Conservation (phyloP, 2,329 filamentous ascomycete genomes). For the Didymellaceae sp. region DNA sequence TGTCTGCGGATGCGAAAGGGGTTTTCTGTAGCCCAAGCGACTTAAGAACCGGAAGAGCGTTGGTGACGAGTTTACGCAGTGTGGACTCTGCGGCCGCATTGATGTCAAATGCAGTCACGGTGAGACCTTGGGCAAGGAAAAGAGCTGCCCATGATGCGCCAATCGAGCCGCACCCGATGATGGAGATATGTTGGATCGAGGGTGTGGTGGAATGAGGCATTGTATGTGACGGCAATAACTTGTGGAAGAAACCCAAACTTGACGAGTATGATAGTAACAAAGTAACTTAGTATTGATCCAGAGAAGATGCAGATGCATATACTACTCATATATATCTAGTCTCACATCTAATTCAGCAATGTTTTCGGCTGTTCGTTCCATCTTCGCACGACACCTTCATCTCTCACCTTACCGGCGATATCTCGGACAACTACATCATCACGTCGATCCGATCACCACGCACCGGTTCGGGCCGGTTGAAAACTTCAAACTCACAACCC, state of each 20-base stretch:
- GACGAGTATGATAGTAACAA: background rate
- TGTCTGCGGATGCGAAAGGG: slow-evolving; percentile 6
- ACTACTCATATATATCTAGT: no score
- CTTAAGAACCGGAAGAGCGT: slow-evolving; percentile 20
- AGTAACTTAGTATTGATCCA: background rate
- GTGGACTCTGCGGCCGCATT: slow-evolving; percentile 39
- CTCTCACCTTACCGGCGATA: slow-evolving; percentile 3
- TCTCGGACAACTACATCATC: slow-evolving; percentile 20
- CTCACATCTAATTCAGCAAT: background rate
- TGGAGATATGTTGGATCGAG: slow-evolving; percentile 26
- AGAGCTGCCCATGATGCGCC: slow-evolving; percentile 53
- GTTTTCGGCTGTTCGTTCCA: background rate
- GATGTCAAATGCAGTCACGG: slow-evolving; percentile 53
- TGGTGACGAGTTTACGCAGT: slow-evolving; percentile 18
- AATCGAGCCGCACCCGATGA: slow-evolving; percentile 51
- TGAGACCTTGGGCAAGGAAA: slow-evolving; percentile 48
- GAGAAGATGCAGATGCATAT: background rate
- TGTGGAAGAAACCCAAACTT: background rate
- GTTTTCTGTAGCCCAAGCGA: slow-evolving; percentile 17
- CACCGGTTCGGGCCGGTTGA: slow-evolving; percentile 14
- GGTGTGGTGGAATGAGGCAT: slow-evolving; percentile 7
- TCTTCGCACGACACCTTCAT: slow-evolving; percentile 6
- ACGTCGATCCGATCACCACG: slow-evolving; percentile 11
- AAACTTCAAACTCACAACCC: background rate
- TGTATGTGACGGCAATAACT: background rate